Evolutionary conservation across 805 yeast species (phyloP), one percentile per base, ranked within the genome.

Genomic region (Pichia manshurica): DNA sequence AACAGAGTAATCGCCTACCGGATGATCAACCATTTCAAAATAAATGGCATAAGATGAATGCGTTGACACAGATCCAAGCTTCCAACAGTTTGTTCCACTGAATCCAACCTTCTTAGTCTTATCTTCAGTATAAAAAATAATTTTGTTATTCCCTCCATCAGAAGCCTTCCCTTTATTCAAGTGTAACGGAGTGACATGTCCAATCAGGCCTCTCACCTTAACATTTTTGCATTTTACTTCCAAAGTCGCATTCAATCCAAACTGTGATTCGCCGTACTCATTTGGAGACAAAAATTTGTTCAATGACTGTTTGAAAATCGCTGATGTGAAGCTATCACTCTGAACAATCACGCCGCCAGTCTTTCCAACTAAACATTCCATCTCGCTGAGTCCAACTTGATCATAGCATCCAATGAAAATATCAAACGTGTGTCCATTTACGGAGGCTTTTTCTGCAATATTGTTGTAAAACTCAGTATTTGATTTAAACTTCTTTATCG

Each of bases 271-370:
- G 0, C 66, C 77, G 7, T 56, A 28, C 66, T 68, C 47, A 23
- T 53, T 41, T 5, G 32, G 5, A 19, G 60, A 62, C 55, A 81
- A 71, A 51, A 79, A 74, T 56, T 76, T 73, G 45, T 74, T 69
- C 47, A 81, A 73, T 21, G 86, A 80, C 63, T 81, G 86, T 56
- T 77, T 79, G 68, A 82, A 82, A 51, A 82, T 81, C 1, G 87
- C 76, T 0, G 87, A 81, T 31, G 77, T 73, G 58, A 81, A 82
- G 3, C 82, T 76, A 64, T 82, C 88, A 47, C 82, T 70, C 68
- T 81, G 73, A 3, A 82, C 78, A 22, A 80, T 72, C 3, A 68
- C 67, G 44, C 88, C 88, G 23, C 87, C 87, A 10, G 86, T 80
- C 49, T 70, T 70, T 56, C 73, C 70, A 44, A 78, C 67, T 10